phyloP scores from a whole-genome alignment of 164 flowering plant species.

The Umbilicus rupestris region DNA sequence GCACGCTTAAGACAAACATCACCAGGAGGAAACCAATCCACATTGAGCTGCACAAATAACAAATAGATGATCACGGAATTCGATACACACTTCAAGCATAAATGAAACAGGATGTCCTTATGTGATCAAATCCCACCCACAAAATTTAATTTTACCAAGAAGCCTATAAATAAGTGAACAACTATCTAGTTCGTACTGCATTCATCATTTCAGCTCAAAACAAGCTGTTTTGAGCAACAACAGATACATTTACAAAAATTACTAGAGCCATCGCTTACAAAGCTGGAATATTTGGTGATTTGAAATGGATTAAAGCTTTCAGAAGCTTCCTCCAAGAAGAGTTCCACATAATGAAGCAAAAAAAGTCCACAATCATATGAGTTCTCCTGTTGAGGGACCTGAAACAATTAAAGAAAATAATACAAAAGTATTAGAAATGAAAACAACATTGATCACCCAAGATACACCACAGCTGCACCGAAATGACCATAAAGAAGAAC shows the following conservation, averaged over 20 bases:
- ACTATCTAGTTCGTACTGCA: neutral
- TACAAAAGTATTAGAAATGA: slow-evolving; percentile 8
- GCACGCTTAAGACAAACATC: slow-evolving; percentile 81
- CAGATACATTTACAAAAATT: neutral
- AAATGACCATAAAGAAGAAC: neutral
- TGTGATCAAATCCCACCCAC: no score
- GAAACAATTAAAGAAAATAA: slow-evolving; percentile 15
- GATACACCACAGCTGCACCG: neutral
- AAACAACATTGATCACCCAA: neutral
- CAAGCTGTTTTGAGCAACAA: neutral
- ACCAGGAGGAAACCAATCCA: slow-evolving; percentile 73
- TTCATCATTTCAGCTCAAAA: neutral
- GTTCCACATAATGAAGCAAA: slow-evolving; percentile 87
- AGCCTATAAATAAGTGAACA: neutral
- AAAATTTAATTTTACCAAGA: no score
- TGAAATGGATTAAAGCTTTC: slow-evolving; percentile 56
- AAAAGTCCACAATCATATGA: slow-evolving; percentile 95
- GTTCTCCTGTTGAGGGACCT: slow-evolving; percentile 96
- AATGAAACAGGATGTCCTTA: neutral
- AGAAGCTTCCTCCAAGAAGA: slow-evolving; percentile 69
- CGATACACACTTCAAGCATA: neutral
- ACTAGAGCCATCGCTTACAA: slow-evolving; percentile 45
- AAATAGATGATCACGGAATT: neutral
- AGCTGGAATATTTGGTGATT: slow-evolving; percentile 39
- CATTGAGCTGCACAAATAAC: slow-evolving; percentile 43